Evolutionary conservation across 192 early-diverging fungal species (phyloP), one percentile per base, ranked within the genome.

Genomic region (Coemansia sp.): DNA sequence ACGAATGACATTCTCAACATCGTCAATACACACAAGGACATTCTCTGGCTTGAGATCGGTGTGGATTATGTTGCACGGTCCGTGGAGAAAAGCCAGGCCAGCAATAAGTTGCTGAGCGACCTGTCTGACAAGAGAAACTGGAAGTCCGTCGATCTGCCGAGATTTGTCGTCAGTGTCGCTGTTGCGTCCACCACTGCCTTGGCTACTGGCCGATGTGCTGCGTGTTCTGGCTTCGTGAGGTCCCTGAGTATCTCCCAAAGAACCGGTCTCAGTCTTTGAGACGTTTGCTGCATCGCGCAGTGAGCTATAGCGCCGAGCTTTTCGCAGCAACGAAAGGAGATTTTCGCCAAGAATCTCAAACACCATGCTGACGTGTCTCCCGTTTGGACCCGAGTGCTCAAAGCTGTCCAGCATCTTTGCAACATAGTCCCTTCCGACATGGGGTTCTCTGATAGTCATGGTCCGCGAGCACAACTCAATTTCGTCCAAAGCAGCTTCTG

Each of bases 41-140:
- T 98, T 98, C 77, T 99, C 97, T 12, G 95, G 97, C 67, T 99
- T 99, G 42, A 99, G 74, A 75, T 99, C 97, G 0, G 97, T 99
- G 81, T 99, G 97, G 59, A 99, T 97, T 64, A 99, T 95, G 31
- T 88, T 87, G 81, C 97, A 99, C 48, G 92, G 88, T 2, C 88
- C 82, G 77, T 99, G 97, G 69, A 99, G 84, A 71, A 96, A 99
- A 59, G 95, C 95, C 65, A 99, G 72, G 3, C 93, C 95, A 72
- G 92, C 84, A 26, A 97, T 82, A 16, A 97, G 88, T 75, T 99
- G 97, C 64, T 91, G 89, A 7, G 90, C 84, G 56, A 99, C 91
- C 51, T 95, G 90, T 71, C 93, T 93, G 57, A 99, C 97, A 39
- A 97, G 84, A 33, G 84, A 84, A 3, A 88, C 60, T 1, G 95